Evolutionary conservation across 495 filamentous ascomycete species (phyloP), one percentile per base, ranked within the genome.

Genomic region (Annulohypoxylon moriforme): DNA sequence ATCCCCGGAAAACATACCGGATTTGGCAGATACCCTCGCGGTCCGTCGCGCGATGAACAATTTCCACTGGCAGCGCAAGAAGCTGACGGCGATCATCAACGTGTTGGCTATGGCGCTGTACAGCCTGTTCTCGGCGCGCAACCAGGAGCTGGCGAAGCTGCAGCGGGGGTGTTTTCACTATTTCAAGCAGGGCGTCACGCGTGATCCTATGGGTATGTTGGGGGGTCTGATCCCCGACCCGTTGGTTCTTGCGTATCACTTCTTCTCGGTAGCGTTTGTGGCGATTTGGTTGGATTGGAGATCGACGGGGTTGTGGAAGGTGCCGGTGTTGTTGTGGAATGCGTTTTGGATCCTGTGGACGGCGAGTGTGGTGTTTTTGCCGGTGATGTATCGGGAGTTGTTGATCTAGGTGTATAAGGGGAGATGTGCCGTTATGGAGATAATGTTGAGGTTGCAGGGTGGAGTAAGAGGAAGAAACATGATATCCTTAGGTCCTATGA

Each of bases 51-150:
- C 92, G 68, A 91, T 99, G 86, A 78, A 80, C 3, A 78, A 78
- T 10, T 97, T 98, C 82, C 93, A 98, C 84, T 97, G 93, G 94
- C 79, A 85, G 66, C 87, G 96, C 58, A 99, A 99, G 82, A 76
- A 83, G 40, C 84, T 93, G 11, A 92, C 93, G 0, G 88, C 88
- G 34, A 93, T 97, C 60, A 95, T 99, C 85, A 99, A 99, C 79
- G 97, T 98, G 65, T 89, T 99, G 1, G 94, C 96, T 0, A 91
- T 94, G 82, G 94, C 96, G 0, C 86, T 99, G 1, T 98, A 99
- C 81, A 80, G 83, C 24, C 86, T 98, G 1, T 99, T 99, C 79
- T 93, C 96, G 11, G 96, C 96, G 42, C 84, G 95, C 76, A 92
- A 94, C 79, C 71, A 81, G 42, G 85, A 93, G 66, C 90, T 99